A percentile compares a stretch with the other conserved stretches of the same genome.
These are phyloP conservation scores for Lagerstroemia fauriei DNA, from an alignment of 441 rosid genomes.

Conservation along the genomic window DNA sequence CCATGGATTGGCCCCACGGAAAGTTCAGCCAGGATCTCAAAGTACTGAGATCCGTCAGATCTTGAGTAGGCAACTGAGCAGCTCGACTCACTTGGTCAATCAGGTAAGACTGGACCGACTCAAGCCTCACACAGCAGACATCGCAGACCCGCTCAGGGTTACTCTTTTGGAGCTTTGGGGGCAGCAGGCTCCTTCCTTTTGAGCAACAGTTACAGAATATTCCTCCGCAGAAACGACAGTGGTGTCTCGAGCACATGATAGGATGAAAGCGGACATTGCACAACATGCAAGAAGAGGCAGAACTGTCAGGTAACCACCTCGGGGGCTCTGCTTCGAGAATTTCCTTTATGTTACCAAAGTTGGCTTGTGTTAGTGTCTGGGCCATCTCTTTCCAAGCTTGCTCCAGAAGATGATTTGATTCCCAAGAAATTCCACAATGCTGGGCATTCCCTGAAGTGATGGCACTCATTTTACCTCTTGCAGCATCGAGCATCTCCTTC, in stretches of 20 bases:
- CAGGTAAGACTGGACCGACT: constrained; percentile 84
- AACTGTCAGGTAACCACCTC: constrained; percentile 43
- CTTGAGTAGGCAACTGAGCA: constrained; percentile 81
- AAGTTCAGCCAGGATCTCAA: constrained; percentile 97
- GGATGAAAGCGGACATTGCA: constrained; percentile 88
- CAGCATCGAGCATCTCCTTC: constrained; percentile 77
- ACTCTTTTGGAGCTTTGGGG: constrained; percentile 61
- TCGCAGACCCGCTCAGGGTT: constrained; percentile 94
- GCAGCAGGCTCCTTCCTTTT: constrained; percentile 87
- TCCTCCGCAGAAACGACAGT: constrained; percentile 93
- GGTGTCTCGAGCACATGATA: constrained; percentile 91
- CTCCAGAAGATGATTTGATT: constrained; percentile 70
- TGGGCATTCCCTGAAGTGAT: constrained; percentile 63
- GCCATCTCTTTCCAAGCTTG: constrained; percentile 98
- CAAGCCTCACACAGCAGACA: constrained; percentile 85
- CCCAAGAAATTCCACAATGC: constrained; percentile 54
- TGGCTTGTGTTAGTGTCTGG: constrained; percentile 79
- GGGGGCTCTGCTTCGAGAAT: constrained; percentile 44
- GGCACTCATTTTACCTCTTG: constrained; percentile 76
- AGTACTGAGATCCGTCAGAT: constrained; percentile 91
- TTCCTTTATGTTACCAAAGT: constrained; percentile 40
- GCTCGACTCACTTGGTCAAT: constrained; percentile 95
- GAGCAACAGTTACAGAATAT: constrained; percentile 81
- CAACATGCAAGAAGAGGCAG: constrained; percentile 86
- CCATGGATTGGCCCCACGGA: constrained; percentile 95